Evolutionary conservation across 352 stramenopile species (phyloP).

Genomic region (Aphanomyces invadans): DNA sequence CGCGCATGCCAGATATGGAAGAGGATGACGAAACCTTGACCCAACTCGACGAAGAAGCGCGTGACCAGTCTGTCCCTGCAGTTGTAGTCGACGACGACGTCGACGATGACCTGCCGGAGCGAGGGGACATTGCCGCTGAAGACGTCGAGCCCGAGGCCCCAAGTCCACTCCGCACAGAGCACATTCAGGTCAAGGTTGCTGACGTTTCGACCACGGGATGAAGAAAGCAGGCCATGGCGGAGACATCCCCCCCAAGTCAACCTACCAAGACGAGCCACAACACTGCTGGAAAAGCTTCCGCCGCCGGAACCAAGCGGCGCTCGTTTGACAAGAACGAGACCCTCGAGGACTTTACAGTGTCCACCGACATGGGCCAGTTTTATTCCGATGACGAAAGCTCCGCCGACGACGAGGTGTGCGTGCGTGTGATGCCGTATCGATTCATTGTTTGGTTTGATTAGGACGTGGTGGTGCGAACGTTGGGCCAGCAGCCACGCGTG

Average conservation of each 20-base stretch:
- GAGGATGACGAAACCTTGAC: neutral
- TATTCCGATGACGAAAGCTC: slow-evolving; percentile 72
- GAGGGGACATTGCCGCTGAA: neutral
- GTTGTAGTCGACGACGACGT: neutral
- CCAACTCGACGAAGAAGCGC: too few species aligned
- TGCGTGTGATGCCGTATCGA: neutral
- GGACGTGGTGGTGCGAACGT: slow-evolving; percentile 47
- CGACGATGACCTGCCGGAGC: neutral
- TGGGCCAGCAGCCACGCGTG: slow-evolving; percentile 31
- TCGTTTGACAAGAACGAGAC: slow-evolving; percentile 26
- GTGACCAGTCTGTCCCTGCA: too few species aligned
- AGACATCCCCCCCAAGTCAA: too few species aligned
- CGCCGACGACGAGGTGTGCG: slow-evolving; percentile 29
- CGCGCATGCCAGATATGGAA: neutral
- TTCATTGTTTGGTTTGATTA: slow-evolving; percentile 26
- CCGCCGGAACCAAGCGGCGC: slow-evolving; percentile 9
- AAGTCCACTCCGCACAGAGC: neutral
- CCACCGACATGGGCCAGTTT: slow-evolving; percentile 62
- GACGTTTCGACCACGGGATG: neutral
- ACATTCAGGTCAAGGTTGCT: neutral
- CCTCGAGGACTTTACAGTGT: slow-evolving; percentile 72
- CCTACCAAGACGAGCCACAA: too few species aligned
- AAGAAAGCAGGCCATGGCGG: neutral
- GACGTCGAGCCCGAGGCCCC: neutral
- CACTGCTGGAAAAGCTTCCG: neutral